Percentiles rank a stretch among this genome's conserved stretches.
These are phyloP conservation scores for Monilinia fructicola DNA, from an alignment of 2,329 filamentous ascomycete genomes.

Conservation along the genomic window DNA sequence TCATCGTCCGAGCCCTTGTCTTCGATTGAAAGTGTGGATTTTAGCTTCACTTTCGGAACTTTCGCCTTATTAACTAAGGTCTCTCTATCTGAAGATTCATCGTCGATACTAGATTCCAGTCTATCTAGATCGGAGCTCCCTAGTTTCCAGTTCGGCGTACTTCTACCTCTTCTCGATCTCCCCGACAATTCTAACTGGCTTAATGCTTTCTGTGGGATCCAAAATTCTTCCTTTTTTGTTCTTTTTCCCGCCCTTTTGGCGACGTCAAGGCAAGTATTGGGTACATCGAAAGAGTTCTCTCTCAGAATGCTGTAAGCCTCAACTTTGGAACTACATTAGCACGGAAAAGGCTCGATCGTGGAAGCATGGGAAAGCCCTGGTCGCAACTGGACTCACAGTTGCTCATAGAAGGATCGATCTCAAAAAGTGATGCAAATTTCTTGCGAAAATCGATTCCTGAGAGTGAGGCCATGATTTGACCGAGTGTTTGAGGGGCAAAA, in stretches of 20 bases:
- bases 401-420: neutral
- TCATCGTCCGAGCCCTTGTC: neutral
- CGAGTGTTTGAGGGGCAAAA: neutral
- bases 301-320: neutral
- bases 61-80: neutral
- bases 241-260: neutral
- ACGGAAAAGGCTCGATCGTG: neutral
- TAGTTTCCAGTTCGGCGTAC: neutral
- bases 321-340: neutral
- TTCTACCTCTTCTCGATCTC: neutral
- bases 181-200: neutral
- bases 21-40: no score
- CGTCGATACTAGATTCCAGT: neutral
- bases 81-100: neutral
- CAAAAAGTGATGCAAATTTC: neutral
- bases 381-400: neutral
- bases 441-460: neutral
- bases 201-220: neutral
- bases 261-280: neutral
- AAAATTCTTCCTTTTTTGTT: neutral
- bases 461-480: neutral
- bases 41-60: neutral
- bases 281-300: neutral
- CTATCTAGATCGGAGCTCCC: no score
- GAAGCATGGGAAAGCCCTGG: neutral